Conservation (phyloP, 1,139 yeast species). For the Saccharomycopsis hybrid region DNA sequence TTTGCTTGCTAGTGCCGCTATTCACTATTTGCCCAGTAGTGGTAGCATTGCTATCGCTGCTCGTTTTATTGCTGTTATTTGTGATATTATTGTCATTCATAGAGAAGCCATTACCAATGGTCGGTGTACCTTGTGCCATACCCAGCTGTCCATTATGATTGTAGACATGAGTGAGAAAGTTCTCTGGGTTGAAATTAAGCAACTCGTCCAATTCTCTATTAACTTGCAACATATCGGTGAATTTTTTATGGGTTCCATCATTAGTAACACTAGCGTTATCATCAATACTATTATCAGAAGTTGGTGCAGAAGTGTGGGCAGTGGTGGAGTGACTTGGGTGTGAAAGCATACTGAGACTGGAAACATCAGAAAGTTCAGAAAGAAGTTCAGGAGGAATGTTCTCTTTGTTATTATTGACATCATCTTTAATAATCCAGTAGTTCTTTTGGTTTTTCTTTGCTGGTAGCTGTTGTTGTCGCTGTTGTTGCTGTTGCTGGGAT, state of each 20-base stretch:
- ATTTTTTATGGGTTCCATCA: background rate
- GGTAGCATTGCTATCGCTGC: background rate
- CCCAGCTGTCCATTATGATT: background rate
- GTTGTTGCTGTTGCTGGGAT: background rate
- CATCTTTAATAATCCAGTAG: conserved; percentile 14
- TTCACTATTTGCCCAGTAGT: too few relatives aligned
- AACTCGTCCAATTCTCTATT: conserved; percentile 12
- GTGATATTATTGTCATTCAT: background rate
- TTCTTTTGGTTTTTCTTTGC: conserved; percentile 2
- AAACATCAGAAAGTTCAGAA: conserved; percentile 13
- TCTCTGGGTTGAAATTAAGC: conserved; percentile 9
- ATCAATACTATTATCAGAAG: background rate
- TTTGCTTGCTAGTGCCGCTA: background rate
- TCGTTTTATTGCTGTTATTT: background rate
- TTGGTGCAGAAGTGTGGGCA: conserved; percentile 1
- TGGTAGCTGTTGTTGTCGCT: background rate
- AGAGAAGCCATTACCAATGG: background rate
- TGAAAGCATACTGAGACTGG: background rate
- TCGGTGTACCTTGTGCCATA: background rate
- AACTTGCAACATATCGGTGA: background rate
- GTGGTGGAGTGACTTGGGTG: background rate
- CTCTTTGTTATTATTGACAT: conserved; percentile 12
- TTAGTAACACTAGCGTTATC: background rate
- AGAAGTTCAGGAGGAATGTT: conserved; percentile 15
- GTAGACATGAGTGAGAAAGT: conserved; percentile 11